Percentiles rank a stretch among this genome's conserved stretches.
Conservation (phyloP, 305 asterid genomes). For the Plantago coronopus region DNA sequence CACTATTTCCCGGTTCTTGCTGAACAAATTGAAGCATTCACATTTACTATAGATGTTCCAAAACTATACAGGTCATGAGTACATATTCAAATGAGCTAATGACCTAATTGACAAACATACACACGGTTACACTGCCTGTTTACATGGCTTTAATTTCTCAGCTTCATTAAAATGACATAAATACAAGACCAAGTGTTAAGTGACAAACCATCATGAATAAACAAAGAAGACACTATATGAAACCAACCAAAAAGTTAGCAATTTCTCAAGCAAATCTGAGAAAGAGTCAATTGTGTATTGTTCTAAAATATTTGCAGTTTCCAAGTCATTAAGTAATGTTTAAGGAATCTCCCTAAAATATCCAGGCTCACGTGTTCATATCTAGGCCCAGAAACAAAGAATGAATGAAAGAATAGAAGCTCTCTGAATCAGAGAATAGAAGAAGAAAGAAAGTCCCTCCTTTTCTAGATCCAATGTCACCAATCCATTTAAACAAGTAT, state of each 20-base stretch:
- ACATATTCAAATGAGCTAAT: too few species aligned
- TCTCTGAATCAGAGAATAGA: conserved; percentile 31
- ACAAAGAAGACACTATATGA: conserved; percentile 2
- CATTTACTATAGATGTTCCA: too few species aligned
- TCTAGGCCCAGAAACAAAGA: conserved; percentile 24
- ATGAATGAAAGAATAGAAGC: conserved; percentile 28
- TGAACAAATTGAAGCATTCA: too few species aligned
- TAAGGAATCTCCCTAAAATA: conserved; percentile 36
- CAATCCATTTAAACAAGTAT: not conserved
- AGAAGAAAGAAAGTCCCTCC: conserved; percentile 30
- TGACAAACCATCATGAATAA: conserved; percentile 1
- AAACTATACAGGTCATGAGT: too few species aligned
- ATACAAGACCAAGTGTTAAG: conserved; percentile 2
- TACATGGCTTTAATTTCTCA: not conserved
- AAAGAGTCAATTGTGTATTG: conserved; percentile 17
- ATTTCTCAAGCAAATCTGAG: conserved; percentile 11
- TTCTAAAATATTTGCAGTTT: conserved; percentile 1
- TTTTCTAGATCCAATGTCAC: conserved; percentile 35
- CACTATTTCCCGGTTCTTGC: too few species aligned
- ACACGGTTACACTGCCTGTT: conserved; percentile 4
- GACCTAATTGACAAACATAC: not conserved
- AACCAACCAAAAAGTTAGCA: conserved; percentile 21
- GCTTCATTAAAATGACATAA: conserved; percentile 9
- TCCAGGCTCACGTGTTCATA: conserved; percentile 41
- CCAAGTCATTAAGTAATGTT: conserved; percentile 30